Evolutionary conservation across 169 alveolate genomes (phyloP).

Genomic region (Plasmodium vivax): DNA sequence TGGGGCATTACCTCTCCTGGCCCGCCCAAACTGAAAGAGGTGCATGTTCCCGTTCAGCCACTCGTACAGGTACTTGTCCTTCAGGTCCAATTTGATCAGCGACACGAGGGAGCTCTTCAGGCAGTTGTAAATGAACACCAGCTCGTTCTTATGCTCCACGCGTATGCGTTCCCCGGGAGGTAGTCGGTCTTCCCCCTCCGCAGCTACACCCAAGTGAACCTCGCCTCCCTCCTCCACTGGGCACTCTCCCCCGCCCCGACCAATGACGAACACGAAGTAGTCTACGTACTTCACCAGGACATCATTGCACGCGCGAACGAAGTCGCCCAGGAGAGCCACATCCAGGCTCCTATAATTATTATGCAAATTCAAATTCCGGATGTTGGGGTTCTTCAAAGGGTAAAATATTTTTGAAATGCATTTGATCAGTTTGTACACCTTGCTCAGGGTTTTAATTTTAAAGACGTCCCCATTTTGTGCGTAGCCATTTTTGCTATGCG

Average conservation of each 20-base stretch:
- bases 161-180: not conserved
- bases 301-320: slow-evolving; percentile 34
- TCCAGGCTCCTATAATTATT: slow-evolving; percentile 42
- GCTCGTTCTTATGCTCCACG: slow-evolving; percentile 22
- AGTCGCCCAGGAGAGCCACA: not conserved
- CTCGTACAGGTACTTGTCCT: slow-evolving; percentile 50
- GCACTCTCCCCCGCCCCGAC: not conserved
- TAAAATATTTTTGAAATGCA: slow-evolving; percentile 60
- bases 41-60: slow-evolving; percentile 42
- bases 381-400: slow-evolving; percentile 46
- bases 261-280: slow-evolving; percentile 21
- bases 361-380: slow-evolving; percentile 7
- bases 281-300: slow-evolving; percentile 31
- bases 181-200: not conserved
- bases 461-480: slow-evolving; percentile 6
- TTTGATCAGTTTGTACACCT: slow-evolving; percentile 52
- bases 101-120: slow-evolving; percentile 60
- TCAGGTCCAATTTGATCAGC: slow-evolving; percentile 45
- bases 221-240: not conserved
- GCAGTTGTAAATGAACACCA: slow-evolving; percentile 47
- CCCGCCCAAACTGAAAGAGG: slow-evolving; percentile 14
- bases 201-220: not conserved
- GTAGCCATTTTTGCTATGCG: not conserved
- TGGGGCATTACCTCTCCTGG: not conserved
- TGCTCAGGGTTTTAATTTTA: slow-evolving; percentile 37